Evolutionary conservation across 2,329 filamentous ascomycete genomes (phyloP), one percentile per base, ranked within the genome.

Genomic region (Penicillium concentricum): DNA sequence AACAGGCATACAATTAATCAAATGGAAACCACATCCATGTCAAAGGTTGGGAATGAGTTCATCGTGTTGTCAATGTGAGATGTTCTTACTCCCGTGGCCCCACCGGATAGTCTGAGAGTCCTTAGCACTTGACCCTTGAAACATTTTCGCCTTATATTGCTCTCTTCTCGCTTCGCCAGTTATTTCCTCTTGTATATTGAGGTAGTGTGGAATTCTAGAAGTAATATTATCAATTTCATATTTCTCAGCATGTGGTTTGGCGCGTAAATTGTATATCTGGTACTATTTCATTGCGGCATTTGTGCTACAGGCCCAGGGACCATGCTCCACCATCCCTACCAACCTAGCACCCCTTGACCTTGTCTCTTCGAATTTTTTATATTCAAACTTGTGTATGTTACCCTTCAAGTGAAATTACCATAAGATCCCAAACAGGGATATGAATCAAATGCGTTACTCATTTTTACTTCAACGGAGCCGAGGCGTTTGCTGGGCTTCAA

Each of bases 301-400:
- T 55, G 39, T 55, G 46, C 53, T 51, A 55, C 45, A 55, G 46
- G 39, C 20, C 34, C 37, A 15, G 46, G 34, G 15, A 54, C 24
- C 28, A 43, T 24, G 53, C 46, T 51, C 53, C 39, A 38, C 39
- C 22, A 26, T 30, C 20, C 15, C 46, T 20, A 38, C 32, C 22
- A 22, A 42, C 47, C 22, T 32, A 15, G 34, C 45, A 10, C 35
- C 18, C 38, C 43, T 43, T 43, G 28, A 43, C 28, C 13, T 4
- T 22, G 18, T 28, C 8, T 22, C 12, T 41, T 38, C 6, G 20
- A 20, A 28, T 15, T 48, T 48, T 41, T 41, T 4, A 41, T 49
- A 9, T 39, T n/a, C 28, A 16, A 18, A 20, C 2, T 26, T 35
- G 7, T 28, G 1, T 15, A 49, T 49, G 2, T 34, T 24, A 41